Evolutionary conservation across 2,329 filamentous ascomycete genomes (phyloP).

Genomic region (Fusarium marasasianum): DNA sequence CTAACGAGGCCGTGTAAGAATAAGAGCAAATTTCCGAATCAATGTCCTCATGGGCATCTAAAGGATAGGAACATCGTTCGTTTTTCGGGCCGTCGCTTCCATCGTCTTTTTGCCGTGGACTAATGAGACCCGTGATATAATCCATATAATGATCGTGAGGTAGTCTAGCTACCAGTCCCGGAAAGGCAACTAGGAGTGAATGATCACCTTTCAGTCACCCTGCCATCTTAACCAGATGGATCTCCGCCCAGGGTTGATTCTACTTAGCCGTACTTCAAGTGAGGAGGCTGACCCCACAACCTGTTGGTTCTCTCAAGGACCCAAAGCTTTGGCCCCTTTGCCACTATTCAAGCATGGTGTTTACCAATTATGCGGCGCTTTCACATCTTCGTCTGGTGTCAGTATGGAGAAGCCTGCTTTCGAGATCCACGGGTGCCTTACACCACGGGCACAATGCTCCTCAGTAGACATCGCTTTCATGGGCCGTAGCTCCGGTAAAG

Average conservation of each 20-base stretch:
- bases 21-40: background rate
- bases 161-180: constrained; percentile 6
- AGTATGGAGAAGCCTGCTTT: background rate
- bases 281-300: constrained; percentile 6
- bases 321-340: background rate
- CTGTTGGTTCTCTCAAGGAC: background rate
- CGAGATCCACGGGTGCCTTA: background rate
- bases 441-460: background rate
- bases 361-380: background rate
- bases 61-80: constrained; percentile 4
- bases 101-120: constrained; percentile 13
- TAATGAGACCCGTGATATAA: constrained; percentile 1
- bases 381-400: background rate
- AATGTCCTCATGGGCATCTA: constrained; percentile 8
- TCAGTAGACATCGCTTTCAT: background rate
- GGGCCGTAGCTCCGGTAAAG: background rate
- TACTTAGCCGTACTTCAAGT: constrained; percentile 24
- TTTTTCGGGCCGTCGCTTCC: constrained; percentile 37
- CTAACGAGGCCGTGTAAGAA: background rate
- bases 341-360: background rate
- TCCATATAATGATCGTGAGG: constrained; percentile 12
- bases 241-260: constrained; percentile 7
- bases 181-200: constrained; percentile 14
- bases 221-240: constrained; percentile 17
- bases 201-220: constrained; percentile 20